Conservation (phyloP, 805 yeast species). For the Scheffersomyces lignosus region DNA sequence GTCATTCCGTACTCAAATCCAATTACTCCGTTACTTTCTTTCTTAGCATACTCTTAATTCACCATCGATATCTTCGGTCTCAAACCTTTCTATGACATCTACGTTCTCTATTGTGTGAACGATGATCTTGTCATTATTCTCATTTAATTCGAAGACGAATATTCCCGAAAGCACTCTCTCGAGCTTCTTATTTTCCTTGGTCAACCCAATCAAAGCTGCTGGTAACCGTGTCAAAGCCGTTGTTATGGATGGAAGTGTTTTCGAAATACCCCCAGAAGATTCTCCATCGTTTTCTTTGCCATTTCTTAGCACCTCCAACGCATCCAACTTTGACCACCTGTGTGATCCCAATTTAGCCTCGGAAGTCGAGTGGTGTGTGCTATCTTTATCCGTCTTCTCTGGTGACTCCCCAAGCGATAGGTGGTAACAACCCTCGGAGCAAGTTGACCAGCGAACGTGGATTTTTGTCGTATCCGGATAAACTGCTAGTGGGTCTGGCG, state of each 20-base stretch:
- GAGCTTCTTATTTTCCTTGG: conserved; percentile 21
- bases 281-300: conserved; percentile 2
- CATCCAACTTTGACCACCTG: conserved; percentile 38
- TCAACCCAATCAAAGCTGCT: conserved; percentile 34
- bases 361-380: conserved; percentile 30
- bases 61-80: conserved; percentile 23
- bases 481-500: conserved; percentile 27
- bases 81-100: conserved; percentile 51
- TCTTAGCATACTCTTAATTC: conserved; percentile 29
- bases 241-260: conserved; percentile 18
- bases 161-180: conserved; percentile 53
- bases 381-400: conserved; percentile 3
- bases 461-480: conserved; percentile 49
- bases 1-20: too few relatives aligned
- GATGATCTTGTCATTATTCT: conserved; percentile 50
- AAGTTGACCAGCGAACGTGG: conserved; percentile 57
- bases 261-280: conserved; percentile 1
- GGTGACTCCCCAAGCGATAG: conserved; percentile 15
- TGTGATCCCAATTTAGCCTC: conserved; percentile 42
- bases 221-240: conserved; percentile 29
- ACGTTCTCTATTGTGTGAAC: conserved; percentile 71
- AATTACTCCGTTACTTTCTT: too few relatives aligned
- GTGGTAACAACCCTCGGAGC: conserved; percentile 53
- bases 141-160: conserved; percentile 64
- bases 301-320: conserved; percentile 17